Conservation (phyloP, 495 filamentous ascomycete genomes). For the Talaromyces ruber region DNA sequence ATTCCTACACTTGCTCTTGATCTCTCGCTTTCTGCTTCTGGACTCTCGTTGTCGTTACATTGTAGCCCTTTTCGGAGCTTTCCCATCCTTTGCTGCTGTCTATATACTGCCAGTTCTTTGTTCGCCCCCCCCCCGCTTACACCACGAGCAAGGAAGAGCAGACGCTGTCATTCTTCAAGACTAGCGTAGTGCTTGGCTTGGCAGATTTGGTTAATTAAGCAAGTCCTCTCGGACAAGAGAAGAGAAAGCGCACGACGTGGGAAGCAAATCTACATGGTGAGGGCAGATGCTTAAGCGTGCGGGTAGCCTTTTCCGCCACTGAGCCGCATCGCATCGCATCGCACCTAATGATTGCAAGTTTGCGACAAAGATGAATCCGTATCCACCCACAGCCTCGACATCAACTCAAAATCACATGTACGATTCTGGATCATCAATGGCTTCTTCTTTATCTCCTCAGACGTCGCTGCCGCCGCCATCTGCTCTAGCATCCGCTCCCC, state of each 20-base stretch:
- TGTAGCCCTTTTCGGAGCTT: neutral
- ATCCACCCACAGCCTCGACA: neutral
- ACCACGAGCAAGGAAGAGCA: neutral
- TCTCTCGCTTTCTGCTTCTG: neutral
- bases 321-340: neutral
- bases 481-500: conserved; percentile 32
- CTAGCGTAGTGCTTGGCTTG: neutral
- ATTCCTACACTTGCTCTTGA: neutral
- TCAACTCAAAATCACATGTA: neutral
- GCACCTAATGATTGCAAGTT: neutral
- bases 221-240: neutral
- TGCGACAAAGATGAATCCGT: conserved; percentile 6
- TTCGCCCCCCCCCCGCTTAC: neutral
- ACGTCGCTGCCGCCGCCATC: conserved; percentile 16
- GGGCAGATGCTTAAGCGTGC: neutral
- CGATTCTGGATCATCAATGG: conserved; percentile 17
- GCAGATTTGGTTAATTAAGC: neutral
- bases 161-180: neutral
- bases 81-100: neutral
- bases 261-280: neutral
- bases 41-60: neutral
- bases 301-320: neutral
- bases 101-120: neutral
- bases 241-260: neutral
- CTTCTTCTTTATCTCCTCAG: conserved; percentile 25